phyloP scores from a whole-genome alignment of 805 yeast genomes.

The Kazachstania viticola region DNA sequence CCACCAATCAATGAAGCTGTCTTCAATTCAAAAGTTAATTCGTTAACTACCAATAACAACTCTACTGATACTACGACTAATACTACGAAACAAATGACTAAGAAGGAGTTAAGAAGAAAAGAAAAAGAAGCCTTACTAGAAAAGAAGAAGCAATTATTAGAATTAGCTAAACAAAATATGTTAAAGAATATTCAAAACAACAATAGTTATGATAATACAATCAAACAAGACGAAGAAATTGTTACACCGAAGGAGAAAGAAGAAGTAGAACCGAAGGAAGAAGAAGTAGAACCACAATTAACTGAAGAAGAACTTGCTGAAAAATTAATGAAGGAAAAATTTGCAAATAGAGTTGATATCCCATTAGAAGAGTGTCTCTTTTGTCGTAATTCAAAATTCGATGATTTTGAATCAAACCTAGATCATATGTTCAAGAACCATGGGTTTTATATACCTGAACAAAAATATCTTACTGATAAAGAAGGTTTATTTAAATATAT shows the following conservation, averaged over 20 bases:
- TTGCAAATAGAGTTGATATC: slow-evolving; percentile 33
- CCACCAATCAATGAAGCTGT: slow-evolving; percentile 60
- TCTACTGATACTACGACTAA: slow-evolving; percentile 2
- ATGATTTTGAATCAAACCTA: slow-evolving; percentile 33
- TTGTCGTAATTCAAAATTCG: slow-evolving; percentile 40
- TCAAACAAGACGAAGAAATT: slow-evolving; percentile 3
- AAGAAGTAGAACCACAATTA: slow-evolving; percentile 21
- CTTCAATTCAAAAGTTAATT: slow-evolving; percentile 56
- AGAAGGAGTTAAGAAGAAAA: slow-evolving; percentile 32
- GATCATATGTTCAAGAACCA: slow-evolving; percentile 69
- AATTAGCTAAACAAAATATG: slow-evolving; percentile 31
- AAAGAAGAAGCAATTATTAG: slow-evolving; percentile 31
- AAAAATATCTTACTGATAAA: slow-evolving; percentile 53
- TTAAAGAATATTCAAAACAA: slow-evolving; percentile 16
- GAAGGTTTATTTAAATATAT: slow-evolving; percentile 67
- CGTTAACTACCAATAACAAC: slow-evolving; percentile 9
- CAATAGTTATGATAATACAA: slow-evolving; percentile 1
- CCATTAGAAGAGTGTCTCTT: slow-evolving; percentile 44
- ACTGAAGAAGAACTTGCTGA: slow-evolving; percentile 31
- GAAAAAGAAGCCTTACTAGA: slow-evolving; percentile 33
- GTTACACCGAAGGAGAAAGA: slow-evolving; percentile 2
- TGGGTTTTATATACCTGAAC: slow-evolving; percentile 86
- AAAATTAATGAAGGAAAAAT: slow-evolving; percentile 28
- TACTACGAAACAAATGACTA: slow-evolving; percentile 26
- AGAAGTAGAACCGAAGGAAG: slow-evolving; percentile 3